Percentiles rank a stretch among this genome's conserved stretches.
phyloP scores from a whole-genome alignment of 2,329 filamentous ascomycete species.

The Fusarium sp. region DNA sequence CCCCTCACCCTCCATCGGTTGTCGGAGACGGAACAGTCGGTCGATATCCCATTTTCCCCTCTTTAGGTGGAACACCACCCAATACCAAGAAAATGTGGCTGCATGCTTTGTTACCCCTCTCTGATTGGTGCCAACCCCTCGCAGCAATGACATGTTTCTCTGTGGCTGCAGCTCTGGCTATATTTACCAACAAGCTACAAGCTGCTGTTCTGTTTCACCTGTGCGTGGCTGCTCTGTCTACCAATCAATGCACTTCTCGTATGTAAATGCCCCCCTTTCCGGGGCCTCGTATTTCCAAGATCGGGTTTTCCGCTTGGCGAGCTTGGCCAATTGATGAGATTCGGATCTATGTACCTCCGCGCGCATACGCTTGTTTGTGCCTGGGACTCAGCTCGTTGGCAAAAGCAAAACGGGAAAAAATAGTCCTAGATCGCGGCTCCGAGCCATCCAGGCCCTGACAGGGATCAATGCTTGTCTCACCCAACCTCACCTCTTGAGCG shows the following conservation, averaged over 20 bases:
- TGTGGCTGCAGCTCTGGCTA: slow-evolving; percentile 22
- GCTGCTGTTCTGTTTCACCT: slow-evolving; percentile 8
- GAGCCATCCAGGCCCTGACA: not conserved
- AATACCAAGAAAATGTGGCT: slow-evolving; percentile 14
- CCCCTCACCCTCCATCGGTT: slow-evolving; percentile 8
- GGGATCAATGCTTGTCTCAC: slow-evolving; percentile 19
- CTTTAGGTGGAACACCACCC: not conserved
- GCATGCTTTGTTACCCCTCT: not conserved
- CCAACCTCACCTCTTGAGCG: not conserved
- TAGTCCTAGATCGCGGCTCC: not conserved
- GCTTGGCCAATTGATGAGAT: not conserved
- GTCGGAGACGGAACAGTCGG: slow-evolving; percentile 16
- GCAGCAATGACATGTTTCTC: not conserved
- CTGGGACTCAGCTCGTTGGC: not conserved
- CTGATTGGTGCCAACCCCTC: slow-evolving; percentile 23
- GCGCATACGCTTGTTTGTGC: not conserved
- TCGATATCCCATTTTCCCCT: not conserved
- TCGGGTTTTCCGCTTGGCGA: not conserved
- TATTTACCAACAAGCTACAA: not conserved
- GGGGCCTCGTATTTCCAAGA: slow-evolving; percentile 14
- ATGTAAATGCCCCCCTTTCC: not conserved
- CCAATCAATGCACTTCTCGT: slow-evolving; percentile 32
- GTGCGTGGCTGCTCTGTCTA: slow-evolving; percentile 13
- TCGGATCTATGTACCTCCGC: slow-evolving; percentile 11
- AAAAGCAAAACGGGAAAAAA: not conserved